Evolutionary conservation across 2,329 filamentous ascomycete genomes (phyloP).

Genomic region (Colletotrichum costaricense): DNA sequence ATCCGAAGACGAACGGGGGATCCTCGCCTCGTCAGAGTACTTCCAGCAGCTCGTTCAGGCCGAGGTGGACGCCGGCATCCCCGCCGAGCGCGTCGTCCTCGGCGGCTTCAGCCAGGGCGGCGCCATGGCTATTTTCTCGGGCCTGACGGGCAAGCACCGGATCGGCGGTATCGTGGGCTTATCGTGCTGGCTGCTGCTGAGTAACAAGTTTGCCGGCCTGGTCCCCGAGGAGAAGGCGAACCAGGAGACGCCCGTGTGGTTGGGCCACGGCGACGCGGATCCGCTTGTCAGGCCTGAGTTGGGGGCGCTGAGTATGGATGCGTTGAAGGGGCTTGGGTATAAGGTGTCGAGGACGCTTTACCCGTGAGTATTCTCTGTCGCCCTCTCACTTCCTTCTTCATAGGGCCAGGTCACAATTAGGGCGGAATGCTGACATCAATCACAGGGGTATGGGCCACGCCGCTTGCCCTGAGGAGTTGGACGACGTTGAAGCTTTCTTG

Average conservation of each 20-base stretch:
- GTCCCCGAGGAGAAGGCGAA: slow-evolving; percentile 61
- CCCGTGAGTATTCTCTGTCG: slow-evolving; percentile 53
- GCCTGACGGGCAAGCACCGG: slow-evolving; percentile 78
- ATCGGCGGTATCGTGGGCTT: slow-evolving; percentile 90
- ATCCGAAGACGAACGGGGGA: slow-evolving; percentile 77
- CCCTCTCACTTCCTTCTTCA: background rate
- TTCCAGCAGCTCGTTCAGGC: slow-evolving; percentile 83
- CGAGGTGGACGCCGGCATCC: slow-evolving; percentile 85
- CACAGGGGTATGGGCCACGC: slow-evolving; percentile 78
- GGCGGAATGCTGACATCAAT: background rate
- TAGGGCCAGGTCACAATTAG: background rate
- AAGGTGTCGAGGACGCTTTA: slow-evolving; percentile 83
- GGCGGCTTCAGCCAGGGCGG: slow-evolving; percentile 91
- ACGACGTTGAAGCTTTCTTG: slow-evolving; percentile 78
- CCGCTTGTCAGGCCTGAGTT: slow-evolving; percentile 76
- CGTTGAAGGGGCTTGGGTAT: slow-evolving; percentile 76
- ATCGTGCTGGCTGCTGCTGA: slow-evolving; percentile 82
- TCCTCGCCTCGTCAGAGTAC: slow-evolving; percentile 78
- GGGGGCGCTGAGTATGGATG: slow-evolving; percentile 74
- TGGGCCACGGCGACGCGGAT: slow-evolving; percentile 88
- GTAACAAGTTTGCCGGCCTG: slow-evolving; percentile 55
- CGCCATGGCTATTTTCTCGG: slow-evolving; percentile 85
- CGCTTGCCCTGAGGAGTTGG: slow-evolving; percentile 81
- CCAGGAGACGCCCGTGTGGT: slow-evolving; percentile 83
- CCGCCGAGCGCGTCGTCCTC: slow-evolving; percentile 84